Percentiles rank a stretch among this genome's conserved stretches.
Conservation (phyloP, 208 protist genomes). For the Strigomonas culicis region DNA sequence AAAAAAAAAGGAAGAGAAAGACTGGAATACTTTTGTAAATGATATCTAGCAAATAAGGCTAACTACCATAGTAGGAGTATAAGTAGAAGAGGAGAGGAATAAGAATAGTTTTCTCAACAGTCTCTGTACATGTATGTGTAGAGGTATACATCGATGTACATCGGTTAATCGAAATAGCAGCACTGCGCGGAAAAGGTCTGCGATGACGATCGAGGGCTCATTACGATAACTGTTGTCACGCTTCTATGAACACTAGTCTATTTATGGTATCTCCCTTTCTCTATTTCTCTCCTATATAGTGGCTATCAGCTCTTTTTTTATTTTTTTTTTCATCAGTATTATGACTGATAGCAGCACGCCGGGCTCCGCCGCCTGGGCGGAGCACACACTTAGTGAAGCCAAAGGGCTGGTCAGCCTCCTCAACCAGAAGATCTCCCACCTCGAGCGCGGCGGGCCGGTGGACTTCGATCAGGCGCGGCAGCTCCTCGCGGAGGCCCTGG, state of each 20-base stretch:
- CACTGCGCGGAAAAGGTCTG: too few species aligned
- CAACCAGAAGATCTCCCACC: constrained; percentile 8
- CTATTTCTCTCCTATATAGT: too few species aligned
- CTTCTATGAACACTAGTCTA: too few species aligned
- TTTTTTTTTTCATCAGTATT: too few species aligned
- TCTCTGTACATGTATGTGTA: too few species aligned
- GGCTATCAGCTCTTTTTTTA: too few species aligned
- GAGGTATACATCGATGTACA: too few species aligned
- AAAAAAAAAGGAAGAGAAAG: constrained; percentile 3
- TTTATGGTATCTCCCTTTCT: too few species aligned
- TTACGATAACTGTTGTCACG: too few species aligned
- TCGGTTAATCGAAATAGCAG: too few species aligned
- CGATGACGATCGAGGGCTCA: too few species aligned
- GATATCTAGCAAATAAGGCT: neutral
- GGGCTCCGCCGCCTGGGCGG: constrained; percentile 2
- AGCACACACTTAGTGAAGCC: neutral
- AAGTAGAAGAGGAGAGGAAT: neutral
- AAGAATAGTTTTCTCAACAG: too few species aligned
- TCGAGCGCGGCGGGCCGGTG: constrained; percentile 5
- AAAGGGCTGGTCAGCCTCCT: neutral
- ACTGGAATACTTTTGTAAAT: neutral
- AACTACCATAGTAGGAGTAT: neutral
- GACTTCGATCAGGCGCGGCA: constrained; percentile 3
- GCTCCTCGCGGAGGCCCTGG: constrained; percentile 1
- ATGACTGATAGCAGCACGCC: neutral